phyloP scores from a whole-genome alignment of 2,329 filamentous ascomycete genomes.

The Fusarium sp. region DNA sequence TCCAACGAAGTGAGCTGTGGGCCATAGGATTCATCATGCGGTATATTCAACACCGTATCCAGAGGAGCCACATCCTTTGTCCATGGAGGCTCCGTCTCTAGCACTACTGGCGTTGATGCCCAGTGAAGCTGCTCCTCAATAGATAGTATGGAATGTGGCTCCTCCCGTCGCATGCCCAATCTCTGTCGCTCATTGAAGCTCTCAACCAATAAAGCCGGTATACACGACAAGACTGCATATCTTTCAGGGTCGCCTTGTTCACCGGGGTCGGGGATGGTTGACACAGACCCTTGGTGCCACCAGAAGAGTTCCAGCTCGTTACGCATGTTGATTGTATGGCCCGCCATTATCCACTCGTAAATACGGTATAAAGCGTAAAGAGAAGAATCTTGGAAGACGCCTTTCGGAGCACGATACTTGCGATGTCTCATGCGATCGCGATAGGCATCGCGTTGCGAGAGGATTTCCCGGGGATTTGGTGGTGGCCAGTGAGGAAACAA shows the following conservation, averaged over 20 bases:
- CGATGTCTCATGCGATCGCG: background rate
- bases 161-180: background rate
- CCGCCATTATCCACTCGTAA: too few species aligned
- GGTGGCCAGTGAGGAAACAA: too few species aligned
- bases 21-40: background rate
- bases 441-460: too few species aligned
- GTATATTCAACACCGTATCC: background rate
- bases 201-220: background rate
- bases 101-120: background rate
- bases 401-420: background rate
- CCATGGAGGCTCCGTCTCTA: background rate
- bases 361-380: too few species aligned
- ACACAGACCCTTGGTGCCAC: too few species aligned
- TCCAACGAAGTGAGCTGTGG: background rate
- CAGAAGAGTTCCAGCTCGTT: too few species aligned
- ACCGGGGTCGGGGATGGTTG: too few species aligned
- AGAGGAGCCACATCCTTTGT: background rate
- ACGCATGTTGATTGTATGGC: too few species aligned
- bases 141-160: background rate
- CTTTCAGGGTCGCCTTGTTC: too few species aligned
- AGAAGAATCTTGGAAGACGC: background rate
- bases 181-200: background rate
- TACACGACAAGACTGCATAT: background rate
- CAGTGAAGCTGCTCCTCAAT: background rate
- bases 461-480: too few species aligned